Evolutionary conservation across 805 yeast genomes (phyloP).

Genomic region (Starmerella powellii): DNA sequence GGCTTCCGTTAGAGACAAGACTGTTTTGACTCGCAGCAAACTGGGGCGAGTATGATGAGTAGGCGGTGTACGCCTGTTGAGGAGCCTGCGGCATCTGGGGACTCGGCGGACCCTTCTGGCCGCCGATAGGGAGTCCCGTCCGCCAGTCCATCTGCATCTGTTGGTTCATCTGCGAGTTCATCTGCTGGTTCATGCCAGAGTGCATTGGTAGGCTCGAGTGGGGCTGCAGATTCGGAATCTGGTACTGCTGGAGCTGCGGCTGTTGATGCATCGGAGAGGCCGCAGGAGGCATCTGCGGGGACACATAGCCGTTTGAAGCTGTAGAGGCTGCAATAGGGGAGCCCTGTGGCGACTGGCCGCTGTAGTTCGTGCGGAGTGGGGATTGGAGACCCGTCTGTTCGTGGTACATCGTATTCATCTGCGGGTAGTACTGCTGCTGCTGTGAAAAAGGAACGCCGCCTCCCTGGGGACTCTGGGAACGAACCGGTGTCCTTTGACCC

Average conservation of each 20-base stretch:
- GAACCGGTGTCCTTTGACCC: slow-evolving; percentile 9
- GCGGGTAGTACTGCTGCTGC: slow-evolving; percentile 15
- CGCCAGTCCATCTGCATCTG: neutral
- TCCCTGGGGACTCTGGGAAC: slow-evolving; percentile 9
- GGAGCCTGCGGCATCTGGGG: slow-evolving; percentile 11
- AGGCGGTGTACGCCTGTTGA: slow-evolving; percentile 10
- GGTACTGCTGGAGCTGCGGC: slow-evolving; percentile 6
- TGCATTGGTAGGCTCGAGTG: neutral
- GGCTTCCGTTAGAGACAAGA: slow-evolving; percentile 11
- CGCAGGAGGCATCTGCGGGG: slow-evolving; percentile 2
- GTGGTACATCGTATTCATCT: slow-evolving; percentile 6
- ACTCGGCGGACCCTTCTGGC: neutral
- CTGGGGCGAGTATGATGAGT: slow-evolving; percentile 16
- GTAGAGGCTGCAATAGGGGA: slow-evolving; percentile 4
- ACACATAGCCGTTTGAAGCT: neutral
- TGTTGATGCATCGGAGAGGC: neutral
- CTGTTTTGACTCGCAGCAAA: slow-evolving; percentile 18
- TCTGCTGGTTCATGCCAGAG: neutral
- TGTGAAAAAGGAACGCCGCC: slow-evolving; percentile 13
- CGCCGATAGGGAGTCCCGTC: neutral
- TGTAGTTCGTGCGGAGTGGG: slow-evolving; percentile 3
- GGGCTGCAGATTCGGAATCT: slow-evolving; percentile 6
- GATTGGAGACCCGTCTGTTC: slow-evolving; percentile 14
- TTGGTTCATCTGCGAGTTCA: neutral
- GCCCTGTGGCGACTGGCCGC: slow-evolving; percentile 2